A percentile compares a stretch with the other conserved stretches of the same genome.
Conservation (phyloP, 2,329 filamentous ascomycete species). For the Colletotrichum orbiculare region DNA sequence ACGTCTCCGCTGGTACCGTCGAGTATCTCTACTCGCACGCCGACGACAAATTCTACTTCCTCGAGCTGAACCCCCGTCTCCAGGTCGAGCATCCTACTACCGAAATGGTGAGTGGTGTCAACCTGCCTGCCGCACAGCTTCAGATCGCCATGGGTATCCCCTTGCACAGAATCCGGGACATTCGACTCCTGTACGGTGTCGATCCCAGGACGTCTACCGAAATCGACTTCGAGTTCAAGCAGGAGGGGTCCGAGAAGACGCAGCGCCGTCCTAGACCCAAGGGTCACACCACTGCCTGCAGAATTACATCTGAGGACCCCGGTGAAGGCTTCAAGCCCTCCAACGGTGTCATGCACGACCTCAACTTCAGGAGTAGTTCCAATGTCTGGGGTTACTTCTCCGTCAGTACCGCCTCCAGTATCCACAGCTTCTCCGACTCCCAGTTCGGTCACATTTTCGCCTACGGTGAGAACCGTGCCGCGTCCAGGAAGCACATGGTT, state of each 20-base stretch:
- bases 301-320: conserved; percentile 98
- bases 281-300: conserved; percentile 97
- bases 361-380: conserved; percentile 98
- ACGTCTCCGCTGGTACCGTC: conserved; percentile 98
- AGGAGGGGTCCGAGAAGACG: conserved; percentile 81
- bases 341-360: conserved; percentile 97
- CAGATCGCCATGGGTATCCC: conserved; percentile 99
- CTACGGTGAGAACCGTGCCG: conserved; percentile 96
- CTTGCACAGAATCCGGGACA: conserved; percentile 94
- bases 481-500: conserved; percentile 99
- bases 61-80: conserved; percentile 97
- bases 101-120: conserved; percentile 99
- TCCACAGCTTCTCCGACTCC: conserved; percentile 98
- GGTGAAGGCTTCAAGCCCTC: conserved; percentile 99
- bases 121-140: conserved; percentile 95
- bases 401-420: conserved; percentile 93
- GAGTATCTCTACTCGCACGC: conserved; percentile 98
- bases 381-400: conserved; percentile 99
- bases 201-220: conserved; percentile 87
- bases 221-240: conserved; percentile 97
- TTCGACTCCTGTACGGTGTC: conserved; percentile 93
- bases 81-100: conserved; percentile 99
- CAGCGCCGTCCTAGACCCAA: conserved; percentile 93
- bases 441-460: conserved; percentile 99
- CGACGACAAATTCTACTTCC: conserved; percentile 99